These are phyloP conservation scores for Rhizopogon salebrosus DNA, from an alignment of 768 basidiomycete species.

Conservation along the genomic window DNA sequence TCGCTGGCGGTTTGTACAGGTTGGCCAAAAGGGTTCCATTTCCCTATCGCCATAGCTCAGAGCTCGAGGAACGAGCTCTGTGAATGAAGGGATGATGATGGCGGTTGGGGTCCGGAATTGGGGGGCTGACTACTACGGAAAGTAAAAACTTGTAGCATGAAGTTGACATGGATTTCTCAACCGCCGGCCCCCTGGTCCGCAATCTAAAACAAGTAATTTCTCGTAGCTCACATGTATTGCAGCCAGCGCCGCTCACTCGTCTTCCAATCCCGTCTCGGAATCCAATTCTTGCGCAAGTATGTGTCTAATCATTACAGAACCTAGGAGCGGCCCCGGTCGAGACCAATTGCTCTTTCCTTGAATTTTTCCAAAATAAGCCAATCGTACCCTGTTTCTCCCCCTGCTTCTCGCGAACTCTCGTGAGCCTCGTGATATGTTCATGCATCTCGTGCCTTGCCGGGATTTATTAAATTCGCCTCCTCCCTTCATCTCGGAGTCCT, in stretches of 20 bases:
- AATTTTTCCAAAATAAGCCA: not conserved
- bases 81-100: not conserved
- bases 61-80: conserved; percentile 1
- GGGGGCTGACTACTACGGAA: conserved; percentile 8
- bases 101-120: conserved; percentile 9
- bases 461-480: not conserved
- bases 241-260: not conserved
- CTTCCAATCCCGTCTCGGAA: not conserved
- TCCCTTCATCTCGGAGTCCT: too few relatives aligned
- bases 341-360: not conserved
- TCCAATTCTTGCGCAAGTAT: not conserved
- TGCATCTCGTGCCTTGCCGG: conserved; percentile 3
- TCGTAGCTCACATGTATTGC: conserved; percentile 2
- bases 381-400: not conserved
- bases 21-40: conserved; percentile 33
- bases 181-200: conserved; percentile 9
- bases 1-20: conserved; percentile 19
- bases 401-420: not conserved
- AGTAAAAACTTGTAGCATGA: not conserved
- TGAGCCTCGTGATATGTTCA: not conserved
- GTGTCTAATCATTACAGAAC: not conserved
- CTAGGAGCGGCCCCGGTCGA: not conserved
- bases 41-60: conserved; percentile 32
- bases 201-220: conserved; percentile 10
- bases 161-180: conserved; percentile 15